Base-by-base conservation (phyloP, 441 rosid genomes). In the Kokia cookei region DNA sequence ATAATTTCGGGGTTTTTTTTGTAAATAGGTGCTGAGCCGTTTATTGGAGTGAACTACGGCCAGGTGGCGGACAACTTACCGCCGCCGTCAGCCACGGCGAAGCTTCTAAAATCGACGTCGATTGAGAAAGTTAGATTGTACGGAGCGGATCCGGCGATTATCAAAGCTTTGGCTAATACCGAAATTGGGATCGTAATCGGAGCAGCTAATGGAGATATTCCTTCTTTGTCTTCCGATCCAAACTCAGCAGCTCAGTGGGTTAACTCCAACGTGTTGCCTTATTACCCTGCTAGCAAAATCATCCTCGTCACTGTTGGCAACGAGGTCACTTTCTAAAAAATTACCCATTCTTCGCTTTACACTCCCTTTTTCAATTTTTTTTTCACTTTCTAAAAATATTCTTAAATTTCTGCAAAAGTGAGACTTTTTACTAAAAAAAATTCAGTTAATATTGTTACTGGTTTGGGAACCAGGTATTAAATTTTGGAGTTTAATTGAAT, bases 51-150 rank as follows among this genome's bases (percentile, higher is more conserved):
- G 27, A 96, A 93, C 85, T 96, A 96, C 67, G 99, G 99, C 6
- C 90, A 88, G 78, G 79, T 91, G 29, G 95, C 99, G n/a, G 86
- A 93, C 75, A 95, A 95, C 76, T 87, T 92, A 14, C 98, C 98
- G 65, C 88, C 97, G 12, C 97, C 99, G 19, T 64, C 78, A 0
- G 86, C 90, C 72, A 88, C 97, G 42, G 96, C 88, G 2, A 88
- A 86, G 86, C 95, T 96, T 65, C 90, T 96, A 12, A 82, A 84
- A 40, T 81, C 99, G 2, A 93, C 98, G 2, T 58, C 91, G 1
- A 82, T 93, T 61, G 86, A 89, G 72, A 89, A 93, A 43, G 86
- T 95, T 14, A 79, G 99, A 55, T 91, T 95, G 17, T 95, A 91
- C 79, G 98, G 97, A 10, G 91, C 91, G 32, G 92, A 95, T 84